Evolutionary conservation across 768 basidiomycete species (phyloP), one percentile per base, ranked within the genome.

Genomic region (Phylloporus scabripes): DNA sequence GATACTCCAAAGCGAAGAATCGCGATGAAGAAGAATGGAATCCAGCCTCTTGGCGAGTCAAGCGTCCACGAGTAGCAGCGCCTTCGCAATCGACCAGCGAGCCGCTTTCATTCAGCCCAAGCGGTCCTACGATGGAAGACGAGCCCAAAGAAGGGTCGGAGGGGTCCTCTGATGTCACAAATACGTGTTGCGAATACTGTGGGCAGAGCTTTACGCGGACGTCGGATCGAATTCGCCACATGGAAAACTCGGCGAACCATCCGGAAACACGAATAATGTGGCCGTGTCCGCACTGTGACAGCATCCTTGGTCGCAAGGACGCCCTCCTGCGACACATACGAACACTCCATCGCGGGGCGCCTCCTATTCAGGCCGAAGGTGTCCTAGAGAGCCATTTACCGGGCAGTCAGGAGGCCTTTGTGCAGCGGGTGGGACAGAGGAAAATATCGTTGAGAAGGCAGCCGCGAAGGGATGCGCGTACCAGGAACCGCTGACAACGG

Each of bases 241-340:
- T 59, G 0, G 42, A 64, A 39, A 62, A 62, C 14, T 59, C 60
- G 2, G 21, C 54, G 0, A 51, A 11, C 12, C 61, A 64, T 42
- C 61, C 61, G 0, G 62, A 56, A 14, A 62, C 62, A 0, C 56
- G 62, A 2, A 61, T 51, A 31, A n/a, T 62, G 31, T 62, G 62
- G 62, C 60, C 54, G 1, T 64, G 63, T 10, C 49, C 50, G 6
- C 37, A 54, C 26, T 64, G 63, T 20, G 31, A 60, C 1, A 57
- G 45, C 5, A 11, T 26, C 0, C 24, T 64, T n/a, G 60, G 63
- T n/a, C 60, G 63, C 6, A 55, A 49, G 29, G 63, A 64, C 28
- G 65, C 63, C 4, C 60, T 67, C 0, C 24, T 17, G 23, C 51
- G 63, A 1, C 63, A 64, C 29, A 50, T 65, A 12, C 57, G 45